Conservation (phyloP, 306 rosid species). For the Cercis canadensis region DNA sequence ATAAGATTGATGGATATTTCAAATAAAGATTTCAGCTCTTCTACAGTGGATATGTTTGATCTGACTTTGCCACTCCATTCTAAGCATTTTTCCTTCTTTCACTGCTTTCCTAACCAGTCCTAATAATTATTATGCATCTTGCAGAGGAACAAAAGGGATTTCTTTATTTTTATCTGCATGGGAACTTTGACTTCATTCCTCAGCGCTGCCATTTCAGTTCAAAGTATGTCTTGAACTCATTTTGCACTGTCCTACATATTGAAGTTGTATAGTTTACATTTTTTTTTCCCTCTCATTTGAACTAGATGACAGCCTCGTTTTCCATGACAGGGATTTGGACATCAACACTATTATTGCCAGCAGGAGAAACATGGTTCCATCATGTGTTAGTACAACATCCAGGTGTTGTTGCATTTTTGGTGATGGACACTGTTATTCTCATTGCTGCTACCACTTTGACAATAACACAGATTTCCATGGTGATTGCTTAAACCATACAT, state of each 20-base stretch:
- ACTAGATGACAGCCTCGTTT: conserved; percentile 42
- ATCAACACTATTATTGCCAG: conserved; percentile 45
- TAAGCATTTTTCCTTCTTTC: conserved; percentile 5
- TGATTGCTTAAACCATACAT: conserved; percentile 45
- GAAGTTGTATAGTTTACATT: conserved; percentile 17
- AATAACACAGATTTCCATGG: conserved; percentile 75
- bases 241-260: conserved; percentile 33
- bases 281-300: conserved; percentile 24
- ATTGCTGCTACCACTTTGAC: conserved; percentile 65
- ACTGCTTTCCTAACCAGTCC: conserved; percentile 25
- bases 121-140: conserved; percentile 48
- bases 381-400: conserved; percentile 61
- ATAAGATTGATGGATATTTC: conserved; percentile 24
- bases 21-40: conserved; percentile 1
- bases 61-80: conserved; percentile 26
- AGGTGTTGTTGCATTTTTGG: conserved; percentile 65
- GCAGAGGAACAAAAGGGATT: conserved; percentile 96
- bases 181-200: conserved; percentile 62
- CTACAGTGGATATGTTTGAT: conserved; percentile 21
- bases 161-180: conserved; percentile 77
- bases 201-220: conserved; percentile 58
- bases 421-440: conserved; percentile 56
- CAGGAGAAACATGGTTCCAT: conserved; percentile 76
- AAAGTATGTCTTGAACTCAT: conserved; percentile 62
- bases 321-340: conserved; percentile 72